Base-by-base conservation (phyloP, 2,329 filamentous ascomycete species). In the Xylariaceae sp. region DNA sequence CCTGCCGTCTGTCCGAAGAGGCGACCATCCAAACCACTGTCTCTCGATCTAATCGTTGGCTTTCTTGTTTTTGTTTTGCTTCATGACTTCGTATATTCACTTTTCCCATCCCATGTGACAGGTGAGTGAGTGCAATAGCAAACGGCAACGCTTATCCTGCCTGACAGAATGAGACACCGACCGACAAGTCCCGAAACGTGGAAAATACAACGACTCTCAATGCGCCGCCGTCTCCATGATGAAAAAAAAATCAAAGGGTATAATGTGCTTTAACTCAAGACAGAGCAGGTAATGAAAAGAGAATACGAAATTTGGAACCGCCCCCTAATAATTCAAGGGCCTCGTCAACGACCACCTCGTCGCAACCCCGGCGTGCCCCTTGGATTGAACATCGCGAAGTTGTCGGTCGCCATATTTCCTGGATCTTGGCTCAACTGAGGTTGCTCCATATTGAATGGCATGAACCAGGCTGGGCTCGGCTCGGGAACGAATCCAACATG, bases 381-480 rank as follows among this genome's bases (percentile, higher is more conserved):
- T 10, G 73, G 73, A 53, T 73, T 74, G 54, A 83, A 82, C 68
- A 84, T 77, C 34, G 75, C 75, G 64, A 83, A 83, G 8, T 73
- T 73, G 61, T 84, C 82, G 30, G 80, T 72, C 63, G 80, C 68
- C 6, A 72, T 74, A 34, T 77, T 68, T 17, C 72, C 73, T 55
- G 79, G 64, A 44, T 82, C 81, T 56, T 81, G 80, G 5, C 76
- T 75, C 48, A 83, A 74, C 59, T 85, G 83, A 0, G 89, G 86
- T 17, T 91, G 89, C 60, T 94, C 89, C 74, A 96, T 85, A 71
- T 96, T 95, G 74, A 96, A 96, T 1, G 92, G 91, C 78, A 96
- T 86, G 73, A 95, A 96, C 90, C 92, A 97, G 4, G 89, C 90
- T 55, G 87, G 88, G 54, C 77, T 81, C 1, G 80, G 76, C 62